phyloP scores from a whole-genome alignment of 768 basidiomycete genomes.

The Pleurotus eryngii region DNA sequence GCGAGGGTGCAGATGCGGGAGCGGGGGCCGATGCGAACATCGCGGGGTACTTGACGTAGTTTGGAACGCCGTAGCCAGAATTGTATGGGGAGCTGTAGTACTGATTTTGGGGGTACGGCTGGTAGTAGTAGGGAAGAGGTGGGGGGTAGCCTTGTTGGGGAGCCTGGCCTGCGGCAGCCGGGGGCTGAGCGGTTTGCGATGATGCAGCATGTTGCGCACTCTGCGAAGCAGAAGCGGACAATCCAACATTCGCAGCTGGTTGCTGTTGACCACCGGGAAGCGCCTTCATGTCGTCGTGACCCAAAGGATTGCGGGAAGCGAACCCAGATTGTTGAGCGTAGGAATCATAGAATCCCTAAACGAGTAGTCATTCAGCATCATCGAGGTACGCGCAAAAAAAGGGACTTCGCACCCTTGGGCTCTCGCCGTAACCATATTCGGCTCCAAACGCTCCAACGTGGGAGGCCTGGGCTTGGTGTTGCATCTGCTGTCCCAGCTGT shows the following conservation, averaged over 20 bases:
- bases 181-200: constrained; percentile 52
- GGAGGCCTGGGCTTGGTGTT: constrained; percentile 39
- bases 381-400: neutral
- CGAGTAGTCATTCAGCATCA: constrained; percentile 16
- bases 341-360: constrained; percentile 73
- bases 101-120: constrained; percentile 73
- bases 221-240: constrained; percentile 48
- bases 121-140: constrained; percentile 57
- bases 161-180: constrained; percentile 57
- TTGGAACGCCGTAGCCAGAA: constrained; percentile 53
- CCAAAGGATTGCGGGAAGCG: constrained; percentile 58
- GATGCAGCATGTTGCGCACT: constrained; percentile 50
- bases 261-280: constrained; percentile 59
- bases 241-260: constrained; percentile 39
- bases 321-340: constrained; percentile 66
- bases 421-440: constrained; percentile 71
- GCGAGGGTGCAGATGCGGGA: constrained; percentile 61
- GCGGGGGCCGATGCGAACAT: constrained; percentile 74
- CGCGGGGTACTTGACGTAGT: constrained; percentile 57
- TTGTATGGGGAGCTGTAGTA: constrained; percentile 73
- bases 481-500: constrained; percentile 47
- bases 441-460: constrained; percentile 54
- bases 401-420: constrained; percentile 49
- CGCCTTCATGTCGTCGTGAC: constrained; percentile 76
- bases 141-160: constrained; percentile 67